phyloP scores from a whole-genome alignment of 83 land plant genomes.

The Picea abies region DNA sequence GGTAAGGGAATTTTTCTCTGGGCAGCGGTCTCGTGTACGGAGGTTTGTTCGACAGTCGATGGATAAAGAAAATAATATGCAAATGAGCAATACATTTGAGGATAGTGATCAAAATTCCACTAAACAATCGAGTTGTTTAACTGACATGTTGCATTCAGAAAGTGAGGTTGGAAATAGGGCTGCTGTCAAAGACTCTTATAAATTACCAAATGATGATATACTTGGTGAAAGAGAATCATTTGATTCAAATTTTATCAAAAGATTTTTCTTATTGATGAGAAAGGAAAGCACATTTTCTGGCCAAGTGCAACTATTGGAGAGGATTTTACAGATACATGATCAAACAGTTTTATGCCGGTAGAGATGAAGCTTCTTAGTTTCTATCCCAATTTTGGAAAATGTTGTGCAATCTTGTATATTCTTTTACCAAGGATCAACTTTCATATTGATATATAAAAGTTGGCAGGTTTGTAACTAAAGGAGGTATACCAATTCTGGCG shows the following conservation, averaged over 20 bases:
- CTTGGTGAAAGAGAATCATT: conserved; percentile 36
- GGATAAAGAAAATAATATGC: conserved; percentile 48
- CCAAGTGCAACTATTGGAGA: conserved; percentile 79
- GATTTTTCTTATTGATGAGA: conserved; percentile 64
- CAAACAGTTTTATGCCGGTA: conserved; percentile 74
- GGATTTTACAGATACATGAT: conserved; percentile 68
- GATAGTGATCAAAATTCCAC: neutral
- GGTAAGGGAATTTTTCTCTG: conserved; percentile 86
- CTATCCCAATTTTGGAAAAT: neutral
- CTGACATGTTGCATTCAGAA: neutral
- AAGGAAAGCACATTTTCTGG: conserved; percentile 78
- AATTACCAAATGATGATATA: conserved; percentile 33
- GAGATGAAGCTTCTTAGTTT: neutral
- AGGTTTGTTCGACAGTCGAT: conserved; percentile 56
- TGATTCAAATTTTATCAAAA: conserved; percentile 54
- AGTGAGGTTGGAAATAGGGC: conserved; percentile 10
- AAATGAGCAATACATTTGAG: neutral
- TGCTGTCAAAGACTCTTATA: conserved; percentile 27
- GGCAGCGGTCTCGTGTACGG: conserved; percentile 79
- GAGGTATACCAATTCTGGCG: conserved; percentile 73
- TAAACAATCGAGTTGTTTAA: neutral
- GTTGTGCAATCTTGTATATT: neutral
- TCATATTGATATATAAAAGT: neutral
- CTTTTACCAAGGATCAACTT: neutral
- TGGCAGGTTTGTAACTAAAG: conserved; percentile 76